Evolutionary conservation across 768 basidiomycete genomes (phyloP).

Genomic region (Mycena latifolia): DNA sequence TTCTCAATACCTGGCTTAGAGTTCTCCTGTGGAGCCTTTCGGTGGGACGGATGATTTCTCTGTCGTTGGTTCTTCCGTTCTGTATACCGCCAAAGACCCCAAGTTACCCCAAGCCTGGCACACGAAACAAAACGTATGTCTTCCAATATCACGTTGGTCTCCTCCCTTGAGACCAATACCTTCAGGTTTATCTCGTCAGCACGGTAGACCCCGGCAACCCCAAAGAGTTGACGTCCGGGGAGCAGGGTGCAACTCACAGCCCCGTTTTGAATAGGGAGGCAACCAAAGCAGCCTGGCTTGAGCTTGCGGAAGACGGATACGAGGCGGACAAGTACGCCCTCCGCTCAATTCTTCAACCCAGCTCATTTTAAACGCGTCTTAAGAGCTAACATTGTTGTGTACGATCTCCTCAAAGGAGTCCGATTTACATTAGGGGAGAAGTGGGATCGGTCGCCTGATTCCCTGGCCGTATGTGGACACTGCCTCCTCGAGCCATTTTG

Average conservation of each 20-base stretch:
- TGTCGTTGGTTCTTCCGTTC: conserved; percentile 73
- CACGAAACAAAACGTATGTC: conserved; percentile 85
- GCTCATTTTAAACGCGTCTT: neutral
- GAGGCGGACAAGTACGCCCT: conserved; percentile 80
- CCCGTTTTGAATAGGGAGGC: conserved; percentile 78
- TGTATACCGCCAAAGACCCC: conserved; percentile 91
- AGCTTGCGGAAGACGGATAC: conserved; percentile 89
- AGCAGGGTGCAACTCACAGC: conserved; percentile 85
- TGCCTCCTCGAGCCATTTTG: neutral
- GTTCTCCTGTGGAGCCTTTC: conserved; percentile 86
- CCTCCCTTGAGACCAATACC: neutral
- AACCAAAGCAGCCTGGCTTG: conserved; percentile 87
- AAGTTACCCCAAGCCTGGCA: conserved; percentile 82
- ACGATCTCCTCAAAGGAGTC: conserved; percentile 76
- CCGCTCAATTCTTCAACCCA: neutral
- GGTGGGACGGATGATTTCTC: conserved; percentile 89
- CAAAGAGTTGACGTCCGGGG: conserved; percentile 82
- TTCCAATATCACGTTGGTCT: conserved; percentile 17
- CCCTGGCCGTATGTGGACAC: conserved; percentile 65
- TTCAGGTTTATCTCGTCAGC: conserved; percentile 77
- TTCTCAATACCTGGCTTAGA: conserved; percentile 51
- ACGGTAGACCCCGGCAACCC: conserved; percentile 64
- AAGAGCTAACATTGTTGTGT: conserved; percentile 84
- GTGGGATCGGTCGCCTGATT: conserved; percentile 88
- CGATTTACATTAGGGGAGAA: conserved; percentile 80